Evolutionary conservation across 768 basidiomycete genomes (phyloP).

Genomic region (Boletus rubropictus): DNA sequence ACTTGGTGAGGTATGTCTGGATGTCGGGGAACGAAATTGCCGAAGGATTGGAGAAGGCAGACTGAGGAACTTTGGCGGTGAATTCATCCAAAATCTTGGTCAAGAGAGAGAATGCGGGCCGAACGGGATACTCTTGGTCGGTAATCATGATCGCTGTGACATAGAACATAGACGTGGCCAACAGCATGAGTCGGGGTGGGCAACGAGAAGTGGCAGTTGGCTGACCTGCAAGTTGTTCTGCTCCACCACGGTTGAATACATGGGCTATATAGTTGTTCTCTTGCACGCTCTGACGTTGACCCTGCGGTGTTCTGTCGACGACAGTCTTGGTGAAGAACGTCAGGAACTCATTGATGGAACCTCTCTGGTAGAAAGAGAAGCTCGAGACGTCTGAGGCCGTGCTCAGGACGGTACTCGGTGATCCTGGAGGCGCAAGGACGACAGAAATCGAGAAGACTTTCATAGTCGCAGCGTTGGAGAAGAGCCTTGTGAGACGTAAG

Average conservation of each 20-base stretch:
- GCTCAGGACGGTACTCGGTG: slow-evolving; percentile 57
- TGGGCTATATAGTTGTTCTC: slow-evolving; percentile 93
- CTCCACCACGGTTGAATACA: slow-evolving; percentile 87
- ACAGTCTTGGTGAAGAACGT: slow-evolving; percentile 92
- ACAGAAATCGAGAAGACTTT: slow-evolving; percentile 84
- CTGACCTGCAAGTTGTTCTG: slow-evolving; percentile 79
- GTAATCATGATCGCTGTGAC: slow-evolving; percentile 80
- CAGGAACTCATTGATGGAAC: slow-evolving; percentile 87
- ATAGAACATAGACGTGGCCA: slow-evolving; percentile 5
- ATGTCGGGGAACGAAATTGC: slow-evolving; percentile 75
- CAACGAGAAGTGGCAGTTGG: slow-evolving; percentile 2
- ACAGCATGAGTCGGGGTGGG: neutral
- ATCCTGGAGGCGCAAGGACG: slow-evolving; percentile 58
- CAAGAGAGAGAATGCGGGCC: slow-evolving; percentile 92
- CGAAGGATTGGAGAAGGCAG: slow-evolving; percentile 57
- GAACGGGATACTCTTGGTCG: slow-evolving; percentile 93
- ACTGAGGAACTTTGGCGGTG: slow-evolving; percentile 67
- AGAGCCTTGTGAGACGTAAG: slow-evolving; percentile 8
- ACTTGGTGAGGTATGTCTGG: slow-evolving; percentile 76
- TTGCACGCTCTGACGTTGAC: slow-evolving; percentile 89
- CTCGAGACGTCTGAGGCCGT: slow-evolving; percentile 76
- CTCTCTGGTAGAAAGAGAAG: slow-evolving; percentile 91
- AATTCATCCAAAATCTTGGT: slow-evolving; percentile 94
- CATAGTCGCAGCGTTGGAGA: slow-evolving; percentile 42
- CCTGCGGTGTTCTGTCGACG: slow-evolving; percentile 77